phyloP scores from a whole-genome alignment of 306 rosid genomes.

The Glycine latifolia region DNA sequence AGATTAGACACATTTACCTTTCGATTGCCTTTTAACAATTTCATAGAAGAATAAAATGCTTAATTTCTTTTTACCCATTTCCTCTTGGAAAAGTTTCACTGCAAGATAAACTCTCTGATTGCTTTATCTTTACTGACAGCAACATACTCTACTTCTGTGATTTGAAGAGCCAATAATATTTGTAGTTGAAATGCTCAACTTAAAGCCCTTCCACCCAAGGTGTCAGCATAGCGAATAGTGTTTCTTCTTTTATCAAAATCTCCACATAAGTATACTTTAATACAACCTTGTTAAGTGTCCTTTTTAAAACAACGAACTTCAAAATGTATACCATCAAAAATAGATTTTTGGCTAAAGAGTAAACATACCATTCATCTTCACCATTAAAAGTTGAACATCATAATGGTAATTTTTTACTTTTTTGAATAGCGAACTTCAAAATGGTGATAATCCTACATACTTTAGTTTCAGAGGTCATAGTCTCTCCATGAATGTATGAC shows the following conservation, averaged over 20 bases:
- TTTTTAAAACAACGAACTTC: not conserved
- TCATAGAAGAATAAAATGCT: too few species aligned
- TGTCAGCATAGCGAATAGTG: not conserved
- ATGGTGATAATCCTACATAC: too few species aligned
- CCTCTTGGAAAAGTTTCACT: not conserved
- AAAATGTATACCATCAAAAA: too few species aligned
- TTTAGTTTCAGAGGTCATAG: too few species aligned
- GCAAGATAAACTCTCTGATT: not conserved
- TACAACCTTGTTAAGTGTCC: not conserved
- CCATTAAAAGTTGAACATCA: too few species aligned
- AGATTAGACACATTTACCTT: too few species aligned
- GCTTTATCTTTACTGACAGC: not conserved
- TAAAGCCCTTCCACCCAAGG: not conserved
- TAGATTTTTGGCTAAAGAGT: too few species aligned
- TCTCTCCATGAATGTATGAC: too few species aligned
- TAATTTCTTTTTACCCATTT: not conserved
- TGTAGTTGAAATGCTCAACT: conserved; percentile 16
- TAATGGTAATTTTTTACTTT: too few species aligned
- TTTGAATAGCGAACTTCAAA: too few species aligned
- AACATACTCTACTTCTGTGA: not conserved
- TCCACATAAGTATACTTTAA: not conserved
- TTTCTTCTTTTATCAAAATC: not conserved
- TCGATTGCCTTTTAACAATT: too few species aligned
- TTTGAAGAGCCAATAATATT: not conserved
- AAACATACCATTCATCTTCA: too few species aligned